Conservation (phyloP, 1,284 basidiomycete genomes). For the Moesziomyces parantarcticus region DNA sequence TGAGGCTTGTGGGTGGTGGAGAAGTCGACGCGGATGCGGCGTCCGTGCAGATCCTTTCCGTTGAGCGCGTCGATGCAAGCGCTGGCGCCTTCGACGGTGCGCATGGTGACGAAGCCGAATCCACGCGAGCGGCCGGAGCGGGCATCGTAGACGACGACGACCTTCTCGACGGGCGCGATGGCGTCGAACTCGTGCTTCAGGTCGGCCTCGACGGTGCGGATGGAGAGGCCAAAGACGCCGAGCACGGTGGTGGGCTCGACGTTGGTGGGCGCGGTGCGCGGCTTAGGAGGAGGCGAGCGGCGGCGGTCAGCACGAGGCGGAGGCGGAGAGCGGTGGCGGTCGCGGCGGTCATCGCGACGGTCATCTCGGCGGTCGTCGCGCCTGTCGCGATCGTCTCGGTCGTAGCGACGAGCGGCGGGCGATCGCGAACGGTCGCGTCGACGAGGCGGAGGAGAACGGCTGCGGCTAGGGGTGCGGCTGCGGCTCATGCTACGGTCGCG, state of each 20-base stretch:
- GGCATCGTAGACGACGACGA: conserved; percentile 96
- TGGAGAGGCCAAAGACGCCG: conserved; percentile 95
- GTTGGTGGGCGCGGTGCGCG: conserved; percentile 37
- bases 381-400: conserved; percentile 24
- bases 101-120: conserved; percentile 97
- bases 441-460: conserved; percentile 23
- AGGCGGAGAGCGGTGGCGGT: conserved; percentile 26
- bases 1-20: conserved; percentile 93
- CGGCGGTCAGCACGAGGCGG: conserved; percentile 36
- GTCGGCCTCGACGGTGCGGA: conserved; percentile 91
- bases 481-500: conserved; percentile 14
- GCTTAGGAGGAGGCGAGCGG: conserved; percentile 41
- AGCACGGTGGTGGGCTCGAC: conserved; percentile 87
- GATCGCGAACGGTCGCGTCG: conserved; percentile 50
- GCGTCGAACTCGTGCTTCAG: conserved; percentile 91
- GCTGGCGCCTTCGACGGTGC: conserved; percentile 83
- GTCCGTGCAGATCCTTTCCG: conserved; percentile 93
- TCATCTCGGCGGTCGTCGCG: conserved; percentile 15
- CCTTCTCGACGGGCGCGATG: conserved; percentile 89
- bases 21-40: conserved; percentile 94
- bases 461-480: conserved; percentile 9
- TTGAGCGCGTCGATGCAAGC: conserved; percentile 90
- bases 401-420: conserved; percentile 28
- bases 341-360: conserved; percentile 33
- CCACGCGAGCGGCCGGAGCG: conserved; percentile 95